Base-by-base conservation (phyloP, 2,329 filamentous ascomycete species). In the Trichophyton schoenleinii region DNA sequence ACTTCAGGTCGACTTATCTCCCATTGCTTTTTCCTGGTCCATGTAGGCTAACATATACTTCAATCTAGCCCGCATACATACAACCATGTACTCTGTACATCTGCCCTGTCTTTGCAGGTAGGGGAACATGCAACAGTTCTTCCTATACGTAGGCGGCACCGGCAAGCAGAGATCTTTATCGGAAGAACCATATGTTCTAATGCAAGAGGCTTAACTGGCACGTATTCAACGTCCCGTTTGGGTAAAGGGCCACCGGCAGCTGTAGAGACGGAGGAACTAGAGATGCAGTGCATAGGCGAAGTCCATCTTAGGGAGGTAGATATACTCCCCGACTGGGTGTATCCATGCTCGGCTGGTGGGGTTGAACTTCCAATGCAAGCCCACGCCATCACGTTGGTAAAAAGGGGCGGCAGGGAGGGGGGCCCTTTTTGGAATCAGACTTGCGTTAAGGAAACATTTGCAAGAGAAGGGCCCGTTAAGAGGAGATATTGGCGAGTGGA, bases 221-320 rank as follows among this genome's bases (percentile, higher is more conserved):
- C 49, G 49, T 55, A 34, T 55, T 55, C 49, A 55, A 36, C 49
- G 49, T 36, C 49, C 49, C 49, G 28, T 55, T 55, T 55, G 8
- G 49, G 49, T 55, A 55, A 55, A 55, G 49, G 49, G 25, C 28
- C 25, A 18, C 31, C 5, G 25, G 5, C n/a, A 18, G 49, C 25
- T 55, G 49, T 55, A 34, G 13, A 28, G 49, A 55, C 25, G 49
- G 25, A 55, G 13, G 49, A 55, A 55, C 49, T 36, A 55, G n/a
- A 34, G 49, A 8, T 55, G 49, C 49, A 55, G 49, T 55, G 49
- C 49, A 34, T 55, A 55, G 49, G 49, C 49, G 49, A 55, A n/a
- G 11, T 36, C 49, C 49, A 34, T 36, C 49, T 55, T 55, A 28
- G 49, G 49, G 46, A 49, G 31, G 49, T 36, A 34, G 49, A 55